Evolutionary conservation across 192 early-diverging fungal genomes (phyloP), one percentile per base, ranked within the genome.

Genomic region (Rhizophagus clarus): DNA sequence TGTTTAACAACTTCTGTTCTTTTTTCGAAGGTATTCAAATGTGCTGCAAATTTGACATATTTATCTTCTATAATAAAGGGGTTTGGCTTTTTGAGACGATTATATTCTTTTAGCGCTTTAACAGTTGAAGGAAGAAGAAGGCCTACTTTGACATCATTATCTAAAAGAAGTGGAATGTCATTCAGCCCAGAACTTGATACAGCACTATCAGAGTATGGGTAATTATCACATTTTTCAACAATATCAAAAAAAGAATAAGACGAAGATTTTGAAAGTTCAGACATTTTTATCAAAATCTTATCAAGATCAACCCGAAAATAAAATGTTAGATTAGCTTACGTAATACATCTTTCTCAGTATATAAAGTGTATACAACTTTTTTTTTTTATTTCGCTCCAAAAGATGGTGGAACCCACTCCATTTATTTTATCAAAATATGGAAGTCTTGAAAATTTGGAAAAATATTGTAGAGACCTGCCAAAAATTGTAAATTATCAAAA

Each of bases 221-320:
- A 85, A 11, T 81, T 85, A 74, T 90, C 89, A 74, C 87, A 88
- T 62, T 83, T 68, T n/a, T 81, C 72, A 51, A 90, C 82, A 14
- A 87, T 75, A 42, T 90, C 79, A 17, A 88, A 77, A 20, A 88
- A 68, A 31, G 51, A 56, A 22, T 56, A 56, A 20, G 51, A 17
- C 1, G 49, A 20, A 51, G 49, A 51, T 7, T 20, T 56, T 22
- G 51, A 51, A 51, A 20, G 15, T 56, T 56, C 17, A 0, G 51
- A 1, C 51, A 56, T 56, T 45, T 45, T 45, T 10, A 12, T 45
- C 42, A 45, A 12, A 45, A 45, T 45, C 11, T 45, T 40, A 40
- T 40, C 37, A 40, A 6, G 37, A 40, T 40, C 37, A 40, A 40
- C 6, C 5, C 7, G 5, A 40, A n/a, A 40, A 40, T 40, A 40